Evolutionary conservation across 2,329 filamentous ascomycete genomes (phyloP).

Genomic region (Aureobasidium sp.): DNA sequence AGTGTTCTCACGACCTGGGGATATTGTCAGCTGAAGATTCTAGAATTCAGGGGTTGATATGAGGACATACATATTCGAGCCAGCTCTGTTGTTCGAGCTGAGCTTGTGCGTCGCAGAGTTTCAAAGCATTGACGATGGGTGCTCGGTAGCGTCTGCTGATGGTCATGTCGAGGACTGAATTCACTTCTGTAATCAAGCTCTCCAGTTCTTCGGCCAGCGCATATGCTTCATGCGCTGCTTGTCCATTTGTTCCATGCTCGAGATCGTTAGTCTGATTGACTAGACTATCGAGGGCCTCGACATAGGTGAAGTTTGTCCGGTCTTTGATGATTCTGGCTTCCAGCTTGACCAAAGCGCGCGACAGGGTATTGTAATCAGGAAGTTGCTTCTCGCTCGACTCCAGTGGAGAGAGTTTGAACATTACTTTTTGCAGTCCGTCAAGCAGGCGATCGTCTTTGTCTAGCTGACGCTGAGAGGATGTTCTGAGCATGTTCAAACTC

Average conservation of each 20-base stretch:
- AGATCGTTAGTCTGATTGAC: slow-evolving; percentile 37
- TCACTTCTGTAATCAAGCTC: slow-evolving; percentile 60
- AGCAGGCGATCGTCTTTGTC: slow-evolving; percentile 55
- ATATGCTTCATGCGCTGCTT: not conserved
- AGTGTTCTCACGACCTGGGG: slow-evolving; percentile 19
- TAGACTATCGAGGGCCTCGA: not conserved
- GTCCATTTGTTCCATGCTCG: slow-evolving; percentile 27
- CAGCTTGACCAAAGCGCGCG: slow-evolving; percentile 36
- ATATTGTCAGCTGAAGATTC: not conserved
- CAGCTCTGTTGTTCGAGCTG: slow-evolving; percentile 31
- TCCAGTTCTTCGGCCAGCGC: slow-evolving; percentile 30
- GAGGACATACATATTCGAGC: slow-evolving; percentile 34
- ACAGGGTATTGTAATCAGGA: slow-evolving; percentile 48
- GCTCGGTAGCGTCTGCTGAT: slow-evolving; percentile 59
- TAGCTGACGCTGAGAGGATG: slow-evolving; percentile 28
- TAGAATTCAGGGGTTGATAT: slow-evolving; percentile 16
- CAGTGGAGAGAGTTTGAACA: slow-evolving; percentile 44
- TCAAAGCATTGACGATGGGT: slow-evolving; percentile 44
- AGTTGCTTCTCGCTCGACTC: slow-evolving; percentile 21
- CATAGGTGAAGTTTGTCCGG: slow-evolving; percentile 45
- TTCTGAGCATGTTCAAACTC: not conserved
- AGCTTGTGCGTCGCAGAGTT: slow-evolving; percentile 29
- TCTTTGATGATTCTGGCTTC: slow-evolving; percentile 34
- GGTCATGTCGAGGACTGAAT: slow-evolving; percentile 63
- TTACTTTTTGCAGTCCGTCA: slow-evolving; percentile 57